A percentile compares a stretch with the other conserved stretches of the same genome.
phyloP scores from a whole-genome alignment of 768 basidiomycete genomes.

The Naganishia vaughanmartiniae region DNA sequence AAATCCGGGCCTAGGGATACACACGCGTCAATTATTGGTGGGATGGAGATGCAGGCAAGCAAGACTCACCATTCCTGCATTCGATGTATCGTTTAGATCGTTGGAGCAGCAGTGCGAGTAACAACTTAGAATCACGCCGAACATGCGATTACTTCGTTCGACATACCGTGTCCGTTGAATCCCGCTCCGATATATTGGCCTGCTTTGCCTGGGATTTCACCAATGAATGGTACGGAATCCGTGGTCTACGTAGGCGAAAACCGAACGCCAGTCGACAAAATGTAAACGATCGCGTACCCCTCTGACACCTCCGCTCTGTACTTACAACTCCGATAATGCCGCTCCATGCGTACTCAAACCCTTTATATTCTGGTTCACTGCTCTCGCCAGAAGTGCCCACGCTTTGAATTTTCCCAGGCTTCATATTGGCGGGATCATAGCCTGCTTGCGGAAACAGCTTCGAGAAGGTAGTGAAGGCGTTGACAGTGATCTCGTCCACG shows the following conservation, averaged over 20 bases:
- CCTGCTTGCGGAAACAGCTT: slow-evolving; percentile 32
- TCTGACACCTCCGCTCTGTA: not conserved
- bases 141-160: slow-evolving; percentile 32
- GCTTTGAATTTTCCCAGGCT: not conserved
- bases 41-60: not conserved
- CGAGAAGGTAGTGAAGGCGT: slow-evolving; percentile 32
- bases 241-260: slow-evolving; percentile 34
- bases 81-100: not conserved
- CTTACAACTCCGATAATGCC: slow-evolving; percentile 47
- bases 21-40: not conserved
- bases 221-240: slow-evolving; percentile 42
- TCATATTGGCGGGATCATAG: not conserved
- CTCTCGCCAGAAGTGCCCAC: not conserved
- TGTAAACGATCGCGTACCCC: not conserved
- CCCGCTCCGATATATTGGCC: slow-evolving; percentile 41
- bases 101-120: not conserved
- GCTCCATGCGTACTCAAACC: slow-evolving; percentile 44
- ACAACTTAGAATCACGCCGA: too few relatives aligned
- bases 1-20: slow-evolving; percentile 42
- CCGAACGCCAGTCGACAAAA: not conserved
- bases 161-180: slow-evolving; percentile 33
- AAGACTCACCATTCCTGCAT: slow-evolving; percentile 14
- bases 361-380: slow-evolving; percentile 11
- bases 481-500: slow-evolving; percentile 28
- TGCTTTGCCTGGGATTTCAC: slow-evolving; percentile 37